Evolutionary conservation across 2,329 filamentous ascomycete species (phyloP), one percentile per base, ranked within the genome.

Genomic region (Verticillium tricorpus): DNA sequence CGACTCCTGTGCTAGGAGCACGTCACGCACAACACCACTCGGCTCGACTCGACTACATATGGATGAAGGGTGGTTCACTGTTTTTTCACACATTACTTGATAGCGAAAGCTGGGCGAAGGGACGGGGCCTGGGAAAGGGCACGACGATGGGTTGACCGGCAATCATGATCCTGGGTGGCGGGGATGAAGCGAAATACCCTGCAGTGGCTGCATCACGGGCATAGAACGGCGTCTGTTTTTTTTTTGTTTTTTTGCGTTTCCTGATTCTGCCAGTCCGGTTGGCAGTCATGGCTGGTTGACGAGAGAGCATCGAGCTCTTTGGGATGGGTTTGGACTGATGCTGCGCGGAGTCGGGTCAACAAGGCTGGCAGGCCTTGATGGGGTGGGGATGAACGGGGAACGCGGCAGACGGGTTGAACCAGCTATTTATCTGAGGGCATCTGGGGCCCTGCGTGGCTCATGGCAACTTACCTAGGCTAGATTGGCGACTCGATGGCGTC

Each of bases 181-280:
- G 55, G 55, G 55, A 39, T 8, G 17, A 32, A 34, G 54, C 31
- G 34, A 57, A 57, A 57, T 57, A 57, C 32, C 55, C 55, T 57
- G 32, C 32, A n/a, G n/a, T 57, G 31, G 37, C 19, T 57, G 55
- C 19, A 35, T 57, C 55, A 57, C 34, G n/a, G 34, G 55, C 55
- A 57, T 34, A 57, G 55, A 57, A 34, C 55, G 55, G 55, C 55
- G 55, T 57, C 34, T 32, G 55, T 32, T 35, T 57, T 35, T n/a
- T 35, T 34, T 57, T 22, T 25, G 25, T 25, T 25, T 25, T 25
- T 25, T 25, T 25, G 3, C 25, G 15, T 6, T 35, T 19, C 25
- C 14, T 37, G n/a, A 19, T 52, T 22, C 45, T 52, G 45, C 45
- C 19, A 15, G 9, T n/a, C 39, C 39, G 28, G 28, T 5, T 37